A percentile compares a stretch with the other conserved stretches of the same genome.
Evolutionary conservation across 2,329 filamentous ascomycete genomes (phyloP).

Genomic region (Diaporthe vaccinii): DNA sequence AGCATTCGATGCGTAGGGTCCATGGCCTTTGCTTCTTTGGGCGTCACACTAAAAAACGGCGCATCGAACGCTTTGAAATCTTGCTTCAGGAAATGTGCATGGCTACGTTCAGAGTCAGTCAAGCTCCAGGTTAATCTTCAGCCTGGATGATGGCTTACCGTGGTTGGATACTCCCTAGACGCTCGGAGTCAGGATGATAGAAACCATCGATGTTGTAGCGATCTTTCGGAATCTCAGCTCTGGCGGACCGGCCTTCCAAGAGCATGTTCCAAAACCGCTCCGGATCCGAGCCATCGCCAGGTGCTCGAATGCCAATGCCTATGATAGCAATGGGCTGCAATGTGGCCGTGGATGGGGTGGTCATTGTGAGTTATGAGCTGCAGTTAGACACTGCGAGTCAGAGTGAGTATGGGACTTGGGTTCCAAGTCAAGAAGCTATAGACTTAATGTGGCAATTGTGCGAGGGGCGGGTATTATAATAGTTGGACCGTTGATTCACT

Average conservation of each 20-base stretch:
- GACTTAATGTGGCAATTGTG: neutral
- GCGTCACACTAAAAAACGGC: slow-evolving; percentile 77
- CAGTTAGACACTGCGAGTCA: neutral
- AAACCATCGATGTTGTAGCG: slow-evolving; percentile 77
- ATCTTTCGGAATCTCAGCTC: slow-evolving; percentile 59
- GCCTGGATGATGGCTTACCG: neutral
- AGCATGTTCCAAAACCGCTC: slow-evolving; percentile 31
- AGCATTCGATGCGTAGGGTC: slow-evolving; percentile 77
- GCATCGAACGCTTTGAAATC: slow-evolving; percentile 45
- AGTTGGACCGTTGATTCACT: neutral
- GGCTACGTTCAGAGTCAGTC: neutral
- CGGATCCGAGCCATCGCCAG: slow-evolving; percentile 33
- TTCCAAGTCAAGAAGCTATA: neutral
- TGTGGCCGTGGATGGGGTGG: neutral
- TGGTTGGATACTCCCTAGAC: slow-evolving; percentile 18
- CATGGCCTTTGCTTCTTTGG: slow-evolving; percentile 73
- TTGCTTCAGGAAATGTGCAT: slow-evolving; percentile 51
- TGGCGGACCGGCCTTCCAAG: slow-evolving; percentile 39
- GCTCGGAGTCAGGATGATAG: slow-evolving; percentile 50
- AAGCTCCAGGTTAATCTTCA: too few species aligned
- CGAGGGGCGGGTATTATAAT: neutral
- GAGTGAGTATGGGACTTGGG: neutral
- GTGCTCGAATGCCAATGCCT: slow-evolving; percentile 37
- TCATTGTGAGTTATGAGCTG: neutral
- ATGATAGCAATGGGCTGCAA: slow-evolving; percentile 40